Percentiles rank a stretch among this genome's conserved stretches.
phyloP scores from a whole-genome alignment of 2,329 filamentous ascomycete genomes.

The Trichoderma pleuroti region DNA sequence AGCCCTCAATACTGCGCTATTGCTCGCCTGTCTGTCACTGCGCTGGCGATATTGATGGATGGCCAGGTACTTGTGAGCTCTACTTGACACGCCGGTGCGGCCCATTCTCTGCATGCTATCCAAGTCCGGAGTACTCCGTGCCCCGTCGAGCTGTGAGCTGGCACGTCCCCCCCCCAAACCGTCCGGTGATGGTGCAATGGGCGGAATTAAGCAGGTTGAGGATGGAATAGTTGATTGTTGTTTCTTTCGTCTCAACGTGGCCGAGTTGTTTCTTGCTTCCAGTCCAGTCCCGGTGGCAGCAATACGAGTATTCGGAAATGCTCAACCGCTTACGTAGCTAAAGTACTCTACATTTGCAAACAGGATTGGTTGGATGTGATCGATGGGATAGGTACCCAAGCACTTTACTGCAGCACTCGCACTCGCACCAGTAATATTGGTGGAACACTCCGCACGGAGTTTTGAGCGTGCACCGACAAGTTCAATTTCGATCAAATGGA shows the following conservation, averaged over 20 bases:
- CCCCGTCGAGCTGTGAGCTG: background rate
- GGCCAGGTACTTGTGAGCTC: background rate
- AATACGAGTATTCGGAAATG: background rate
- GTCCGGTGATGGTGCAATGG: background rate
- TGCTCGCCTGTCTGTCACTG: background rate
- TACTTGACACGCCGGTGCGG: conserved; percentile 11
- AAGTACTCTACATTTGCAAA: background rate
- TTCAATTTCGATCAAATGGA: background rate
- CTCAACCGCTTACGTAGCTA: background rate
- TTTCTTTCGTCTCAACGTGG: background rate
- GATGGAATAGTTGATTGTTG: background rate
- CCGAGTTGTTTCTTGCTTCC: background rate
- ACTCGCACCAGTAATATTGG: background rate
- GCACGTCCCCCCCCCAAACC: background rate
- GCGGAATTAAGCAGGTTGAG: background rate
- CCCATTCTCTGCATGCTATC: background rate
- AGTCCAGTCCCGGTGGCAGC: background rate
- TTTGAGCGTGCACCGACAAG: background rate
- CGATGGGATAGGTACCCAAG: no score
- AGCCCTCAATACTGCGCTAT: background rate
- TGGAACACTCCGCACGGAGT: background rate
- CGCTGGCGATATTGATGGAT: background rate
- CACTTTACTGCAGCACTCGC: background rate
- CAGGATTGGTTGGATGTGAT: background rate
- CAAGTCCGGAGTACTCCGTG: background rate